Conservation (phyloP, 139 green algal species). For the Chlorella sorokiniana region DNA sequence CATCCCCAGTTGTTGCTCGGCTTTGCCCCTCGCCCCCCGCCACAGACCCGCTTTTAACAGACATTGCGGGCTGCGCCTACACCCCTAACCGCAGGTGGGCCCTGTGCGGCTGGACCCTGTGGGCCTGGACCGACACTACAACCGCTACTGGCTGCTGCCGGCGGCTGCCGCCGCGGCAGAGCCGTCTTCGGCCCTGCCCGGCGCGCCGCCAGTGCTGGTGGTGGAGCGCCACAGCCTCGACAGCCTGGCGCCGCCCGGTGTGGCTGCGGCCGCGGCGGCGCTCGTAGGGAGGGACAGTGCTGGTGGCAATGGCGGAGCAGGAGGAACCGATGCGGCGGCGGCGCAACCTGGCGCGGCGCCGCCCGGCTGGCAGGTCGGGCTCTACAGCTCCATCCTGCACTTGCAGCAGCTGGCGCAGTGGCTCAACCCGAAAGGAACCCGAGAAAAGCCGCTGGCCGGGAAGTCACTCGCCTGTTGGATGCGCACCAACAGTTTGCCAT, state of each 20-base stretch:
- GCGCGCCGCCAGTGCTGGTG: slow-evolving; percentile 22
- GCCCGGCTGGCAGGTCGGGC: slow-evolving; percentile 34
- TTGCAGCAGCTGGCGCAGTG: slow-evolving; percentile 44
- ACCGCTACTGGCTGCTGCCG: slow-evolving; percentile 67
- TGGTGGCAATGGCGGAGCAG: background rate
- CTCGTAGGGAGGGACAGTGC: background rate
- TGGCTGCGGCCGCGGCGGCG: slow-evolving; percentile 7
- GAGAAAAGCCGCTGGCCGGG: slow-evolving; percentile 40
- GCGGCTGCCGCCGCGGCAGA: slow-evolving; percentile 12
- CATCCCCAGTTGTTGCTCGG: too few species aligned
- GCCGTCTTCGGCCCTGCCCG: background rate
- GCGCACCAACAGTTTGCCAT: slow-evolving; percentile 22
- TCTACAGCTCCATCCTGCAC: slow-evolving; percentile 29
- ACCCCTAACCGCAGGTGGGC: background rate
- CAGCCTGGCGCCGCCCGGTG: background rate
- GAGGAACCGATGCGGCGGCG: background rate
- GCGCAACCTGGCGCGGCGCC: background rate
- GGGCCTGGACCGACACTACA: slow-evolving; percentile 65
- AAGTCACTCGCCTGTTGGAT: slow-evolving; percentile 7
- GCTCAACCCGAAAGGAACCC: slow-evolving; percentile 48
- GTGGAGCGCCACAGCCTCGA: slow-evolving; percentile 29
- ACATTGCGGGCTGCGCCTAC: background rate
- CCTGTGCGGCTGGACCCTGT: slow-evolving; percentile 42
- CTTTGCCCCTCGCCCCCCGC: too few species aligned
- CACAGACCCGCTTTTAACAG: too few species aligned